phyloP scores from a whole-genome alignment of 768 basidiomycete species.

The Mrakia frigida region DNA sequence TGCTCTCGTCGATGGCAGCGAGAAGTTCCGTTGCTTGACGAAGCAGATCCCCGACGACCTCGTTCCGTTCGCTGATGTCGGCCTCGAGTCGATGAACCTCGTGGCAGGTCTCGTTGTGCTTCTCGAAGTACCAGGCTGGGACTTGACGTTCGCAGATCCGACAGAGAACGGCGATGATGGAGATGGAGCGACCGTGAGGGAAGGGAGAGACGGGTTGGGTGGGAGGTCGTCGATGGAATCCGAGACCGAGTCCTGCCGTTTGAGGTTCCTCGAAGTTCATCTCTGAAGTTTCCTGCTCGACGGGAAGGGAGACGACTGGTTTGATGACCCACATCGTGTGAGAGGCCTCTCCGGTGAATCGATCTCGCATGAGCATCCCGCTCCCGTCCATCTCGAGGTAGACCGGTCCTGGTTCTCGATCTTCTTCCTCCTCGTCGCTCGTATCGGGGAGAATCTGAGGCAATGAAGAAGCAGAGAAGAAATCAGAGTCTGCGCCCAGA shows the following conservation, averaged over 20 bases:
- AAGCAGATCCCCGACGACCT: constrained; percentile 78
- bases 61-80: constrained; percentile 89
- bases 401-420: constrained; percentile 43
- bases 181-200: constrained; percentile 65
- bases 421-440: constrained; percentile 36
- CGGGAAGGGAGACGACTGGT: constrained; percentile 43
- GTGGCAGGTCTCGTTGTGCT: constrained; percentile 98
- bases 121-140: constrained; percentile 99
- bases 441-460: constrained; percentile 21
- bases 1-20: constrained; percentile 27
- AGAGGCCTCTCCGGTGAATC: constrained; percentile 75
- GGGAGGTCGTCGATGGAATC: constrained; percentile 24
- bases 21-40: constrained; percentile 44
- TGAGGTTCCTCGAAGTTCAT: constrained; percentile 13
- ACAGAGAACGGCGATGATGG: constrained; percentile 78
- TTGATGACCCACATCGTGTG: constrained; percentile 99
- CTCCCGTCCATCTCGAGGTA: constrained; percentile 89
- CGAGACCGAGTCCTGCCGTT: constrained; percentile 7
- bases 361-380: constrained; percentile 96
- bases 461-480: background rate
- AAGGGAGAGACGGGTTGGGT: constrained; percentile 49
- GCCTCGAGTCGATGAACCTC: constrained; percentile 94
- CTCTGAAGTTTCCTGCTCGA: constrained; percentile 9
- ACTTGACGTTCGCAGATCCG: constrained; percentile 96
- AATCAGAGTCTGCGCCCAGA: background rate